A percentile compares a stretch with the other conserved stretches of the same genome.
phyloP scores from a whole-genome alignment of 805 yeast species.

The Metschnikowia lochheadii region DNA sequence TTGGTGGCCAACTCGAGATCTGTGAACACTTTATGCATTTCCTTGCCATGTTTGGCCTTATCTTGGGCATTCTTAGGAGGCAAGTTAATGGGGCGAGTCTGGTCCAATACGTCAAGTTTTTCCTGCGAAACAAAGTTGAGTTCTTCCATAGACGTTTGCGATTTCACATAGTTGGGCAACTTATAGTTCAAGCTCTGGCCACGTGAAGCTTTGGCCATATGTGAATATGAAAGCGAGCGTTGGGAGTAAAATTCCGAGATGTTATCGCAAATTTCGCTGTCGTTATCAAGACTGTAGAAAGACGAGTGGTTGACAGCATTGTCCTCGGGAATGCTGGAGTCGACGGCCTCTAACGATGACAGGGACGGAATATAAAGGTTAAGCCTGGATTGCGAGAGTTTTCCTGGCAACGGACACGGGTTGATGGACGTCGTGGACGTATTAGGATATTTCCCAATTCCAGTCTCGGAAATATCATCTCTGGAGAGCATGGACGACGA shows the following conservation, averaged over 20 bases:
- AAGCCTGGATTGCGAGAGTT: constrained; percentile 10
- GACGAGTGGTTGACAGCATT: constrained; percentile 9
- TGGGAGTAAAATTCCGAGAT: constrained; percentile 35
- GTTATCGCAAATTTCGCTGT: constrained; percentile 32
- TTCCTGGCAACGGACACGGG: constrained; percentile 20
- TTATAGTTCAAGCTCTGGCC: constrained; percentile 32
- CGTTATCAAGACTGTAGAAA: constrained; percentile 21
- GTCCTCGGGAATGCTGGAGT: constrained; percentile 11
- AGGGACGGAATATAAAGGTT: constrained; percentile 9
- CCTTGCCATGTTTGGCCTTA: constrained; percentile 51
- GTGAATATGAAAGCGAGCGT: constrained; percentile 32
- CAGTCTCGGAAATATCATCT: constrained; percentile 24
- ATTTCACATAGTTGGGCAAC: constrained; percentile 35
- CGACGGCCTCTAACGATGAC: not conserved
- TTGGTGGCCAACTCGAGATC: constrained; percentile 34
- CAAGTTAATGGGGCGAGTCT: constrained; percentile 65
- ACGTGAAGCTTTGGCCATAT: constrained; percentile 29
- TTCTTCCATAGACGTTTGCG: constrained; percentile 30
- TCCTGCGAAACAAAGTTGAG: constrained; percentile 51
- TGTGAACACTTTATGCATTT: constrained; percentile 45
- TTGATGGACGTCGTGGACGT: constrained; percentile 14
- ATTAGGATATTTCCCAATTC: constrained; percentile 22
- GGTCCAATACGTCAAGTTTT: constrained; percentile 50
- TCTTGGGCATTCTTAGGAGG: constrained; percentile 62
- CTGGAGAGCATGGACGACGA: constrained; percentile 21